Evolutionary conservation across 352 stramenopile genomes (phyloP), one percentile per base, ranked within the genome.

Genomic region (Globisporangium radiosum): DNA sequence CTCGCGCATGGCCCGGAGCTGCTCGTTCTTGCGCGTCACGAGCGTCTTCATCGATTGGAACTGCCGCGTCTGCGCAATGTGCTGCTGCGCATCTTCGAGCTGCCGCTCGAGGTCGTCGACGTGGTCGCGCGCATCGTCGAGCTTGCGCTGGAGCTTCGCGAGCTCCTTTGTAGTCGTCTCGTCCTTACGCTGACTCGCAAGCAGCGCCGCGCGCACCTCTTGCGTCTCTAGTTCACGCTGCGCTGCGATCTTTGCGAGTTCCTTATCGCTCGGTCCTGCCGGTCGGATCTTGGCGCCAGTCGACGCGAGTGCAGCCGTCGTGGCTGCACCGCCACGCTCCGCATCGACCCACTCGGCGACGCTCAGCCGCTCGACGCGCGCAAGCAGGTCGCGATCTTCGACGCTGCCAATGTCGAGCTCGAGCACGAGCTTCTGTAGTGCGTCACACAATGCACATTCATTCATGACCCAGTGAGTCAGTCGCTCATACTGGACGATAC

Each of bases 1-100:
- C n/a, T 71, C 69, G 33, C 86, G 81, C 54, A 91, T 63, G 19
- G 74, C 77, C 17, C 72, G 70, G 17, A 94, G 76, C 69, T 92
- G 73, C 52, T 90, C 74, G 66, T 92, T 95, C 69, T 95, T 95
- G 57, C 80, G 69, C 10, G 68, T 74, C 33, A 95, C 79, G 71
- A 92, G 87, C 38, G 72, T 71, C 68, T 92, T 92, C 78, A 95
- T 85, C 52, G 76, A 58, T 62, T 90, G 79, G 70, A 95, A 95
- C 73, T 94, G 85, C 62, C 81, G 76, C 53, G 81, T 90, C 68
- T 92, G 74, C 10, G 82, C 71, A 19, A 92, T 68, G 64, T 92
- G 82, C 66, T 87, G 71, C 52, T 80, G 66, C 39, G 62, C 66
- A 44, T 91, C 80, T 49, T 88, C 78, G 15, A 88, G 62, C 52